These are phyloP conservation scores for Nemania sp. DNA, from an alignment of 2,329 filamentous ascomycete species.

Conservation along the genomic window DNA sequence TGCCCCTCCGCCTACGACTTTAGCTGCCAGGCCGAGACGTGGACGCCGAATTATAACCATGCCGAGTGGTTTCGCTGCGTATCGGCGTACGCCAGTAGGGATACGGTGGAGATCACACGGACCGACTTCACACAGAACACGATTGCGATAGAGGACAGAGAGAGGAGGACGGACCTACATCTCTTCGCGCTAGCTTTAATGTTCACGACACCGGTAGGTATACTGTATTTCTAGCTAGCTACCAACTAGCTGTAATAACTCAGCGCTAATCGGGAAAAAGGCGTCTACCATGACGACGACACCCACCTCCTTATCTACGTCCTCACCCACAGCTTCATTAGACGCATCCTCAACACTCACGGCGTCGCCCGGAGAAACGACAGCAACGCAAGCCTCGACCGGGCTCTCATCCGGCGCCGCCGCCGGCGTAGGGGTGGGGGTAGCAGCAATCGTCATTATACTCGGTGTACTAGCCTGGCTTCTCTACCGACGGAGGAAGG, in stretches of 20 bases:
- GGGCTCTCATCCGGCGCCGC: conserved; percentile 29
- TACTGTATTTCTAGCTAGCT: too few species aligned
- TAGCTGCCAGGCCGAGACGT: conserved; percentile 25
- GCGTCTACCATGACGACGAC: conserved; percentile 13
- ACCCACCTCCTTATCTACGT: conserved; percentile 15
- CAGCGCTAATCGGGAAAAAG: conserved; percentile 21
- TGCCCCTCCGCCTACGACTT: conserved; percentile 42
- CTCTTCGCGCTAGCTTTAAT: conserved; percentile 41
- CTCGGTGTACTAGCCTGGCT: conserved; percentile 32
- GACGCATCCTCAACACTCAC: conserved; percentile 6
- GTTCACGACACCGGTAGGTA: conserved; percentile 41
- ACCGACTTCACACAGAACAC: conserved; percentile 32
- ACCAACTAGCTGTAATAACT: neutral
- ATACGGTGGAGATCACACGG: conserved; percentile 29
- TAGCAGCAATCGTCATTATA: conserved; percentile 14
- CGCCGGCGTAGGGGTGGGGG: conserved; percentile 33
- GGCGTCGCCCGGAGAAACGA: neutral
- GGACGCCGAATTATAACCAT: conserved; percentile 15
- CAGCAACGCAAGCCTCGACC: neutral
- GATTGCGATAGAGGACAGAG: conserved; percentile 4
- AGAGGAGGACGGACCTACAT: conserved; percentile 24
- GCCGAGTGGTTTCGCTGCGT: conserved; percentile 38
- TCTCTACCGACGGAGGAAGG: conserved; percentile 31
- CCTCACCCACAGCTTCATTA: conserved; percentile 16
- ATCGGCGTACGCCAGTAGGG: conserved; percentile 22